A percentile compares a stretch with the other conserved stretches of the same genome.
phyloP scores from a whole-genome alignment of 495 filamentous ascomycete genomes.

The Neurospora pannonica region DNA sequence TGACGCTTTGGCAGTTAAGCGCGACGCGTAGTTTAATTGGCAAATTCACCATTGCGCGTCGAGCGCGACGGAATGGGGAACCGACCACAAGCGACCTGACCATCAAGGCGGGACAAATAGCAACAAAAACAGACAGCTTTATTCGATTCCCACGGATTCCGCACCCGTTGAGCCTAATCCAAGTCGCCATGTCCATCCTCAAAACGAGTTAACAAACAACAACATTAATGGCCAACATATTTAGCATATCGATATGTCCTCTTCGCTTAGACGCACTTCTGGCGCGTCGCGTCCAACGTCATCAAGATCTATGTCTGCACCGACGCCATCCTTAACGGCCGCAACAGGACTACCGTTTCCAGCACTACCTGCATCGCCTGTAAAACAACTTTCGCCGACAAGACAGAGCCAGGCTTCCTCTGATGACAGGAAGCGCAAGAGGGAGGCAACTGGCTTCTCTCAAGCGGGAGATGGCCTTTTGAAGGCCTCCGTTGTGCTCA shows the following conservation, averaged over 20 bases:
- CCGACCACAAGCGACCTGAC: neutral
- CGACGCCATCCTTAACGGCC: conserved; percentile 20
- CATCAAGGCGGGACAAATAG: neutral
- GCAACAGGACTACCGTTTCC: conserved; percentile 9
- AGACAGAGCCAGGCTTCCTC: neutral
- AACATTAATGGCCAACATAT: conserved; percentile 12
- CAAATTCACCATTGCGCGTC: neutral
- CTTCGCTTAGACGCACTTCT: conserved; percentile 13
- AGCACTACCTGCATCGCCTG: neutral
- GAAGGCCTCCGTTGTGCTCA: conserved; percentile 37
- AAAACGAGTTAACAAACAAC: neutral
- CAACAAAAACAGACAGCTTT: neutral
- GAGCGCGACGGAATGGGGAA: neutral
- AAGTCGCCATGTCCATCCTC: neutral
- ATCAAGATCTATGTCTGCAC: conserved; percentile 19
- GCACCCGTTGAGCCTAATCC: neutral
- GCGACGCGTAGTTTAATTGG: neutral
- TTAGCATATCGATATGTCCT: conserved; percentile 26
- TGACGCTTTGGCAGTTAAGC: conserved; percentile 5
- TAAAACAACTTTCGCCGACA: neutral
- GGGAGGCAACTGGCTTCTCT: conserved; percentile 14
- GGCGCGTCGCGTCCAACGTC: conserved; percentile 30
- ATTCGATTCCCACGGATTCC: neutral
- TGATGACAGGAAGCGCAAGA: conserved; percentile 20
- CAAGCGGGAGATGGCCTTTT: conserved; percentile 36